phyloP scores from a whole-genome alignment of 768 basidiomycete genomes.

The Aureoboletus auriporus region DNA sequence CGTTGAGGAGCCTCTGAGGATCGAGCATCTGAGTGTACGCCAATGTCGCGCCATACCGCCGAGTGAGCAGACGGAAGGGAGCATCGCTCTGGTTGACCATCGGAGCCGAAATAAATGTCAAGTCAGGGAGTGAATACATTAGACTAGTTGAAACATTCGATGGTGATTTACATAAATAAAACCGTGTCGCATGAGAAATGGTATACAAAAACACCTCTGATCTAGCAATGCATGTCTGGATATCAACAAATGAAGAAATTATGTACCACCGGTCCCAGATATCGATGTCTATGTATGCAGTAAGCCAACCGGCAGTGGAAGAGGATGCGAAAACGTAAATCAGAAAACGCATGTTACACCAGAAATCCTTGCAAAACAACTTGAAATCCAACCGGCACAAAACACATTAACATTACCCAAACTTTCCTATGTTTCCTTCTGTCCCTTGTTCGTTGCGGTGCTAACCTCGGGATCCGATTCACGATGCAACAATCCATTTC shows the following conservation, averaged over 20 bases:
- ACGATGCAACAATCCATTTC: constrained; percentile 28
- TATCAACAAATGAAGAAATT: constrained; percentile 16
- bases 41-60: constrained; percentile 60
- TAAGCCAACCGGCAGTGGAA: constrained; percentile 5
- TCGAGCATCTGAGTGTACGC: constrained; percentile 78
- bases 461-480: constrained; percentile 29
- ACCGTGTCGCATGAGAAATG: neutral
- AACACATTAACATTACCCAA: constrained; percentile 10
- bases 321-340: constrained; percentile 4
- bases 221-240: constrained; percentile 25
- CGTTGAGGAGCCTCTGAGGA: constrained; percentile 56
- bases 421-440: constrained; percentile 18
- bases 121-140: constrained; percentile 20
- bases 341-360: constrained; percentile 5
- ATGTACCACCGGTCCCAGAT: constrained; percentile 5
- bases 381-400: neutral
- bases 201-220: constrained; percentile 20
- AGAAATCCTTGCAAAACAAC: neutral
- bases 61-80: constrained; percentile 62
- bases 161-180: constrained; percentile 11
- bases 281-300: constrained; percentile 11
- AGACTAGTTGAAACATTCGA: constrained; percentile 5
- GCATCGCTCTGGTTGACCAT: constrained; percentile 82
- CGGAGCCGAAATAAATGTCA: constrained; percentile 55
- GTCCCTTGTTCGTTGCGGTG: constrained; percentile 19